Evolutionary conservation across 2,329 filamentous ascomycete genomes (phyloP), one percentile per base, ranked within the genome.

Genomic region (Arachnomyces sp.): DNA sequence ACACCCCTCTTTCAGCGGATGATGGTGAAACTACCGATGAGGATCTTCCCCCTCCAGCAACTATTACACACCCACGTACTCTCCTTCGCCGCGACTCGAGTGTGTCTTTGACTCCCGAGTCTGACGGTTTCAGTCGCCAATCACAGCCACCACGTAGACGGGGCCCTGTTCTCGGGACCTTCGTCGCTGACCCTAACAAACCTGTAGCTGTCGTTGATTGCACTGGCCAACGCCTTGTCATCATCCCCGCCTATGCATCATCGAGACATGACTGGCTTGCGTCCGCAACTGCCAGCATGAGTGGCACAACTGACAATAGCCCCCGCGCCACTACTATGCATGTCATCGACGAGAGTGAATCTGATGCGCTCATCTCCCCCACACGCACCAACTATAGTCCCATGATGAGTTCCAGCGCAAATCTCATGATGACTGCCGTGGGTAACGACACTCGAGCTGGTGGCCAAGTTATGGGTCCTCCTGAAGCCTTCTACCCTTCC

Each of bases 361-460:
- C 61, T 7, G 67, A 68, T 48, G 61, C 59, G 9, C 50, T 66
- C 17, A 51, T 55, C 7, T 66, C 63, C 1, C 63, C 63, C 2
- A 59, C 56, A 36, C 59, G 57, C 8, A 41, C 46, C 7, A 58
- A 61, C 36, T 48, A 64, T 36, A 65, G 63, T 38, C 77, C 81
- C 12, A 77, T 84, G 53, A 64, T 82, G 45, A 77, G 72, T 56
- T 80, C 82, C 43, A 76, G 79, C 13, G 79, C 80, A 41, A 83
- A 86, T 43, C 73, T 89, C 48, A 88, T 89, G 83, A 79, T 89
- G 65, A 81, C 81, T 36, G 81, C 80, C 50, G 79, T 87, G 64
- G 64, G 66, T 15, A 70, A 67, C 39, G 65, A 70, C 32, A 60
- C 65, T 40, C 59, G 65, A 16, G 64, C 71, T 29, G 66, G 64